phyloP scores from a whole-genome alignment of 345 rosid species.

The Erucastrum elatum region DNA sequence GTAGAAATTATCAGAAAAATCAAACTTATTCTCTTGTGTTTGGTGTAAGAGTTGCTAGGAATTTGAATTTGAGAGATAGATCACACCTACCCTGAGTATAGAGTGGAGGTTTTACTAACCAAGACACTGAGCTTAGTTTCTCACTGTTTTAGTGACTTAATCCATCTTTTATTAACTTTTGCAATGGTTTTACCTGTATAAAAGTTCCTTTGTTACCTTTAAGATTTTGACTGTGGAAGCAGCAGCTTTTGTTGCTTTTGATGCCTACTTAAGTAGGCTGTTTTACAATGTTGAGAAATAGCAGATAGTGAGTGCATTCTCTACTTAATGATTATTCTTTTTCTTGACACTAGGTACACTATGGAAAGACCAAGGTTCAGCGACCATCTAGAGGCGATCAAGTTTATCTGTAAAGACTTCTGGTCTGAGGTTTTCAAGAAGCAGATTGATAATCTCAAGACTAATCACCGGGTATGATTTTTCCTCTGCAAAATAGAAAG shows the following conservation, averaged over 20 bases:
- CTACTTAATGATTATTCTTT: neutral
- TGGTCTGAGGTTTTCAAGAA: conserved; percentile 24
- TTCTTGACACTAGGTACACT: neutral
- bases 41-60: neutral
- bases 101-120: too few relatives aligned
- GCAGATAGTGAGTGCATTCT: neutral
- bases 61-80: neutral
- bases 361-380: neutral
- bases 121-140: neutral
- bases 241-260: conserved; percentile 1
- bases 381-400: neutral
- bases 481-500: neutral
- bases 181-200: neutral
- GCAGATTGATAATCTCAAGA: conserved; percentile 96
- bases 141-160: neutral
- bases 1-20: neutral
- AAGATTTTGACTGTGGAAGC: conserved; percentile 1
- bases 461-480: conserved; percentile 75
- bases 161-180: too few relatives aligned
- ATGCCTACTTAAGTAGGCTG: neutral
- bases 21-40: conserved; percentile 13
- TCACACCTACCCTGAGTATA: neutral
- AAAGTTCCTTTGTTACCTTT: neutral
- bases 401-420: neutral
- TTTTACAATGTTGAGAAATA: neutral